Base-by-base conservation (phyloP, 306 rosid species). In the Prunus mira region DNA sequence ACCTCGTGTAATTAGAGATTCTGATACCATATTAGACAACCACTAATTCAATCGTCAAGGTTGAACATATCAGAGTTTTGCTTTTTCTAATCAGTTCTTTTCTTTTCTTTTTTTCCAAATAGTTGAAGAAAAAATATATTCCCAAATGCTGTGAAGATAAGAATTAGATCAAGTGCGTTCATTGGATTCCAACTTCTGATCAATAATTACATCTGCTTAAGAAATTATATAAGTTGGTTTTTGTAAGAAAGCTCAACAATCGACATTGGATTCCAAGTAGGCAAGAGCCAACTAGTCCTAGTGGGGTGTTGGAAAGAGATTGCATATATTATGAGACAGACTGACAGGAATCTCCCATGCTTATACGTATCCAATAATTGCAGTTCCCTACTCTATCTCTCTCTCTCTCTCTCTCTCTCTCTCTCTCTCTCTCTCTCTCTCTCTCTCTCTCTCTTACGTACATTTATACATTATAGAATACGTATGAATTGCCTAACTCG, bases 201-300 rank as follows among this genome's bases (percentile, higher is more conserved):
- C 43, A 72, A 72, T 19, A 20, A 17, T 9, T 3, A 18, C 18
- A 69, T 50, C 24, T 72, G 45, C n/a, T 30, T 77, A 62, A 14
- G 57, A 69, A 41, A 41, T 69, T 25, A 58, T 54, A 30, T 69
- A 27, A 38, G 43, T 57, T 28, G 73, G 56, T 54, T 46, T 43
- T n/a, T 34, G 19, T 43, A 41, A 58, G 65, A 57, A 22, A 13
- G 66, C 12, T 57, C 66, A 72, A 4, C 55, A 46, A 41, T 46
- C 55, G 50, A 81, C 87, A 78, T 88, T 69, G 88, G 90, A 89
- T 88, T 76, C 88, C 82, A 71, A 72, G 62, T 63, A 68, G 74
- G 67, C 76, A 56, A 56, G 43, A 34, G 22, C 38, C 82, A 50
- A 56, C 81, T 12, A 50, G 71, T 72, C 76, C 79, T 81, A 50